Conservation (phyloP, 305 asterid species). For the Fraxinus platypoda region DNA sequence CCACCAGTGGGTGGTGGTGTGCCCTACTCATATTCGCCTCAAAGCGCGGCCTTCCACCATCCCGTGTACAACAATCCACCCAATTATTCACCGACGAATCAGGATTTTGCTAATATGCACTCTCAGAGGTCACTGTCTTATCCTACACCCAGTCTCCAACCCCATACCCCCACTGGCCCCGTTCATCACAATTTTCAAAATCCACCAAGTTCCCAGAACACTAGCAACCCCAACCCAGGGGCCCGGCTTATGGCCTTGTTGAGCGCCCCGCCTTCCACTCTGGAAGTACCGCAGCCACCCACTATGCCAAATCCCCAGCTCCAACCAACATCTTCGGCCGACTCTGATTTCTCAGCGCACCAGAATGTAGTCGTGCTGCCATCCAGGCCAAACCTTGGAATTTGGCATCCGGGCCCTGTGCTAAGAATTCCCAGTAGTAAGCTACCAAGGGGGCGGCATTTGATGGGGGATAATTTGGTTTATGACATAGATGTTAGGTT, state of each 20-base stretch:
- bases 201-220: slow-evolving; percentile 34
- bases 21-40: slow-evolving; percentile 48
- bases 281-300: slow-evolving; percentile 41
- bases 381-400: slow-evolving; percentile 38
- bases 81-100: slow-evolving; percentile 15
- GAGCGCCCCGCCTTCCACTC: slow-evolving; percentile 59
- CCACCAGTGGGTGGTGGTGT: slow-evolving; percentile 54
- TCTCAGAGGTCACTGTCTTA: slow-evolving; percentile 46
- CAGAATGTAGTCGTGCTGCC: slow-evolving; percentile 35
- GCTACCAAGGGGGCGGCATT: slow-evolving; percentile 83
- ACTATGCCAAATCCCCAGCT: slow-evolving; percentile 40
- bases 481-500: slow-evolving; percentile 73
- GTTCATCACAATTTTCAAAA: slow-evolving; percentile 28
- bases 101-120: slow-evolving; percentile 32
- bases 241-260: slow-evolving; percentile 80
- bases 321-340: slow-evolving; percentile 56
- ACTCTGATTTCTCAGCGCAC: slow-evolving; percentile 47
- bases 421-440: slow-evolving; percentile 79
- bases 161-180: slow-evolving; percentile 20
- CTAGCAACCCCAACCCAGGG: slow-evolving; percentile 47
- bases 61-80: slow-evolving; percentile 31
- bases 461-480: slow-evolving; percentile 55
- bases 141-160: slow-evolving; percentile 46
- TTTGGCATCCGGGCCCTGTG: slow-evolving; percentile 44
- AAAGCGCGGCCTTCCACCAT: slow-evolving; percentile 38